A percentile compares a stretch with the other conserved stretches of the same genome.
These are phyloP conservation scores for Taphrina pruni DNA, from an alignment of 1,139 yeast genomes.

Conservation along the genomic window DNA sequence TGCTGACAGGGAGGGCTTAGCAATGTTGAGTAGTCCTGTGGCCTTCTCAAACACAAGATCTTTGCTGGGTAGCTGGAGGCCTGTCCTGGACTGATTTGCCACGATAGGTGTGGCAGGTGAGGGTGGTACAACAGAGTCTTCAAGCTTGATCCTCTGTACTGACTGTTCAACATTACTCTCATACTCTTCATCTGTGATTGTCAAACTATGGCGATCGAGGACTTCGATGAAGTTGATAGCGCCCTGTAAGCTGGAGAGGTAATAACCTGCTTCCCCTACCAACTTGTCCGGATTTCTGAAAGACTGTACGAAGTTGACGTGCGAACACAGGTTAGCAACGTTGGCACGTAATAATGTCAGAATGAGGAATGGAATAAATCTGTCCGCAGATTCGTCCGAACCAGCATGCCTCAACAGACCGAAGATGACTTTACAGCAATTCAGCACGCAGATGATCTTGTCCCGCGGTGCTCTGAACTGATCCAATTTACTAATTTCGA, in stretches of 20 bases:
- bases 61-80: constrained; percentile 31
- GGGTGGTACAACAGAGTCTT: constrained; percentile 27
- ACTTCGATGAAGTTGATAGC: constrained; percentile 78
- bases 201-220: constrained; percentile 63
- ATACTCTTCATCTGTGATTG: constrained; percentile 68
- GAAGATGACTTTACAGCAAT: constrained; percentile 90
- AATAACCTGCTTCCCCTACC: constrained; percentile 87
- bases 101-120: constrained; percentile 45
- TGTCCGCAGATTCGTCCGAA: constrained; percentile 85
- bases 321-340: constrained; percentile 69
- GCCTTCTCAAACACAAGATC: constrained; percentile 40
- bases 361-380: constrained; percentile 84
- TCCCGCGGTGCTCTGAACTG: constrained; percentile 92
- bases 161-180: constrained; percentile 50
- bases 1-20: constrained; percentile 28
- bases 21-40: constrained; percentile 33
- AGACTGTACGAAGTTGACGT: constrained; percentile 66
- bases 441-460: constrained; percentile 85
- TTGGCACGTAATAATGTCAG: constrained; percentile 75
- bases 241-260: constrained; percentile 75
- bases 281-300: constrained; percentile 77
- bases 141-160: constrained; percentile 41
- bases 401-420: constrained; percentile 75
- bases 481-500: constrained; percentile 72
- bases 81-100: constrained; percentile 48